Evolutionary conservation across 169 alveolate genomes (phyloP), one percentile per base, ranked within the genome.

Genomic region (Haemoproteus tartakovskyi): DNA sequence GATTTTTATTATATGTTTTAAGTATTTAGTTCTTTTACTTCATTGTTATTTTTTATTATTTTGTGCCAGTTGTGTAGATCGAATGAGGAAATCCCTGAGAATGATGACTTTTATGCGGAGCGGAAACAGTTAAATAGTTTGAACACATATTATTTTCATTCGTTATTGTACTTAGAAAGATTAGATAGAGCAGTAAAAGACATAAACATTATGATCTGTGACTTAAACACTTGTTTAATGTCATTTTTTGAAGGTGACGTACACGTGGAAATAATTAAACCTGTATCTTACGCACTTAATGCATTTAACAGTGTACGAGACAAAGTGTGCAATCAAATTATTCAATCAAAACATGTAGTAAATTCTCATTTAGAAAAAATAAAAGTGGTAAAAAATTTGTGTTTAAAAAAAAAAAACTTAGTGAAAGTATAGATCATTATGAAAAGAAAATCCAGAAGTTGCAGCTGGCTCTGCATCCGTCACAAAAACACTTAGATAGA

Each of bases 201-300:
- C 29, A 74, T 74, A 14, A 74, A 74, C 21, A 74, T 74, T 14
- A 74, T 74, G 84, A 74, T 74, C 48, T 56, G 84, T 57, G 84
- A 74, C 33, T 45, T 74, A 40, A 74, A 74, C 26, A 40, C 62
- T 30, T 27, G 84, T 33, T 60, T 74, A 43, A 74, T 74, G 84
- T 41, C 78, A 4, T 74, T 74, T 27, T 74, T 74, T 74, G 84
- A 74, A 33, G 45, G 51, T 29, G 84, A 74, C 19, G 62, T 74
- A 36, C 41, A 74, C 21, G 11, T 74, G n/a, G 84, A 59, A 45
- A 74, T 60, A 30, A 47, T 74, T 2, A 40, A 74, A 41, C 84
- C 54, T 43, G 54, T 74, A 6, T 74, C 84, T 9, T 59, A 74
- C 38, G 57, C 57, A 24, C 40, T 74, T 22, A 59, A 74, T 24